Evolutionary conservation across 1,139 yeast genomes (phyloP), one percentile per base, ranked within the genome.

Genomic region (Suhomyces coccinellae): DNA sequence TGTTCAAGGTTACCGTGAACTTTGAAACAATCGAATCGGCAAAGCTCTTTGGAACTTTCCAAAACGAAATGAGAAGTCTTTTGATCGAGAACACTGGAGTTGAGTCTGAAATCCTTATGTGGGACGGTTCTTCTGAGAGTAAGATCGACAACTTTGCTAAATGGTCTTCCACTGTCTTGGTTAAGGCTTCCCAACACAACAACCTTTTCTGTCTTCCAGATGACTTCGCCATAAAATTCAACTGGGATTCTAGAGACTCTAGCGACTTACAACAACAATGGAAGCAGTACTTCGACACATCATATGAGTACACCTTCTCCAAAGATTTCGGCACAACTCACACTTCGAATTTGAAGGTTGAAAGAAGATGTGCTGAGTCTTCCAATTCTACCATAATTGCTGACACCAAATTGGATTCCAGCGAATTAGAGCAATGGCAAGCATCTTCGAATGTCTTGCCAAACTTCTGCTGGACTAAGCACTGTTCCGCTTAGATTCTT

Each of bases 151-250:
- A 62, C 53, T 52, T 59, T 28, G 47, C 54, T 16, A 50, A 50
- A 34, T 52, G 56, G 56, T 51, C 54, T 12, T 47, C 55, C 31
- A 55, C 67, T 17, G 55, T 64, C 30, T 47, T 62, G 37, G 65
- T 65, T 27, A 57, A 58, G 38, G 63, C 61, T n/a, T 43, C 54
- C n/a, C 44, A 51, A 40, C 57, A 59, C 48, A 57, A 46, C 42
- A 59, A 60, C 50, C 55, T 58, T 47, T 63, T 55, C 58, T 66
- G 71, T 57, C 62, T 66, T 45, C 71, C 71, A 47, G 57, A 56
- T 34, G 61, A 58, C 44, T 62, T 65, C 46, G 56, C 61, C 30
- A 62, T 66, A 50, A 56, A 57, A 35, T 55, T 62, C 48, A 51
- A 63, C 45, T 61, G 54, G 50, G 45, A 47, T 27, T 46, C 51